phyloP scores from a whole-genome alignment of 2,329 filamentous ascomycete genomes.

The Waltergamsia citrina region DNA sequence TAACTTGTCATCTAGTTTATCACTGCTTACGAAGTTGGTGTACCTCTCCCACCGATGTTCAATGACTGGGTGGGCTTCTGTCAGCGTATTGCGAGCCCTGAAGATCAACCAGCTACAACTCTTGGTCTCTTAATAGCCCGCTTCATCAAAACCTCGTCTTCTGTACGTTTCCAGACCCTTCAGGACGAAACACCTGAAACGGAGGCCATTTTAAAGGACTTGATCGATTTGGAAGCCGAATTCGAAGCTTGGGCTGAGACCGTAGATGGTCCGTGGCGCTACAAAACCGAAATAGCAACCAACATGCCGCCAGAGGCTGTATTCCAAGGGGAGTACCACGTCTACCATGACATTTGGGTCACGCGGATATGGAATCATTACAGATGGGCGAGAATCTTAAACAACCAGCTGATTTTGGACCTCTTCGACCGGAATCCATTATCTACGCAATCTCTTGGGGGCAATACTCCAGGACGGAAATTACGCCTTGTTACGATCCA shows the following conservation, averaged over 20 bases:
- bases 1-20: constrained; percentile 25
- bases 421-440: constrained; percentile 25
- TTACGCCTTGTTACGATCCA: constrained; percentile 22
- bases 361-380: constrained; percentile 50
- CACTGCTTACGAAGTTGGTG: constrained; percentile 28
- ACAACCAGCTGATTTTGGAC: constrained; percentile 38
- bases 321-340: constrained; percentile 44
- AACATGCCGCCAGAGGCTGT: constrained; percentile 29
- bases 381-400: constrained; percentile 46
- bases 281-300: constrained; percentile 18
- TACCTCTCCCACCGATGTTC: constrained; percentile 27
- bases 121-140: constrained; percentile 29
- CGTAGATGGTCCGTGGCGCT: constrained; percentile 25
- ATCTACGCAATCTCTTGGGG: constrained; percentile 22
- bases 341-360: constrained; percentile 43
- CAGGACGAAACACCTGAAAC: constrained; percentile 25
- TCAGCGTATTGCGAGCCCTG: constrained; percentile 19
- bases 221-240: constrained; percentile 27
- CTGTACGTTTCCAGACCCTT: constrained; percentile 21
- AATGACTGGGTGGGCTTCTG: constrained; percentile 33
- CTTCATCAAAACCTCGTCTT: constrained; percentile 27
- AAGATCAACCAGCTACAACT: constrained; percentile 28
- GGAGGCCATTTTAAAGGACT: constrained; percentile 23
- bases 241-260: constrained; percentile 28
- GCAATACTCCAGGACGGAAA: constrained; percentile 17